Base-by-base conservation (phyloP, 352 stramenopile species). In the Globisporangium canariense region DNA sequence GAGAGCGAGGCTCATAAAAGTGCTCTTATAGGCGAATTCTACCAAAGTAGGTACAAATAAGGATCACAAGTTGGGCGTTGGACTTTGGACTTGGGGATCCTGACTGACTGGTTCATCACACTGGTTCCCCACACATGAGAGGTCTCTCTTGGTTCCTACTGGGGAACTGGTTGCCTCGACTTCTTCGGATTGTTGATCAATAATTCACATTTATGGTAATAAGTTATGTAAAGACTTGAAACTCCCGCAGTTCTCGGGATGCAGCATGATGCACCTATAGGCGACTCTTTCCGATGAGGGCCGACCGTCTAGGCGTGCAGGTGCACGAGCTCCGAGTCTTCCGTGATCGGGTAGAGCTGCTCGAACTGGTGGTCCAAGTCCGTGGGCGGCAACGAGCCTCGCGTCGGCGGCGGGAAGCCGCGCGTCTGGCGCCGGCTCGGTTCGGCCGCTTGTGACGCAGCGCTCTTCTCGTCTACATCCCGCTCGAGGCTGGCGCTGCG, bases 341-440 rank as follows among this genome's bases (percentile, higher is more conserved):
- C 79, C 3, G 67, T 78, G 69, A 88, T 88, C 45, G 79, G 74
- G 66, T 83, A 84, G 53, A 88, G 75, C 41, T 83, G 70, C 20
- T 86, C 73, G 28, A 84, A 70, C 38, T 70, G 62, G 38, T 63
- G 52, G 30, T 55, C 59, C 8, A 32, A 14, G 7, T 58, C 50
- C 18, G 32, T 46, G 36, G 59, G 62, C 65, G 75, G 63, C 9
- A 62, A 51, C 20, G 77, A 79, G 30, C 56, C 65, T 13, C 58
- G 70, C 3, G 62, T 51, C 40, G 54, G 63, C 25, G 64, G 67
- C 10, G 70, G 66, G 45, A 78, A 76, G 36, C 66, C 65, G 30
- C 59, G 64, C 30, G 25, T 11, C 54, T 51, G 53, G 38, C 22
- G 50, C 30, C 45, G 40, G 20, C 49, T n/a, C 46, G 36, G 16